Evolutionary conservation across 23 red algal species (phyloP), one percentile per base, ranked within the genome.

Genomic region (Gracilaria vermiculophylla): DNA sequence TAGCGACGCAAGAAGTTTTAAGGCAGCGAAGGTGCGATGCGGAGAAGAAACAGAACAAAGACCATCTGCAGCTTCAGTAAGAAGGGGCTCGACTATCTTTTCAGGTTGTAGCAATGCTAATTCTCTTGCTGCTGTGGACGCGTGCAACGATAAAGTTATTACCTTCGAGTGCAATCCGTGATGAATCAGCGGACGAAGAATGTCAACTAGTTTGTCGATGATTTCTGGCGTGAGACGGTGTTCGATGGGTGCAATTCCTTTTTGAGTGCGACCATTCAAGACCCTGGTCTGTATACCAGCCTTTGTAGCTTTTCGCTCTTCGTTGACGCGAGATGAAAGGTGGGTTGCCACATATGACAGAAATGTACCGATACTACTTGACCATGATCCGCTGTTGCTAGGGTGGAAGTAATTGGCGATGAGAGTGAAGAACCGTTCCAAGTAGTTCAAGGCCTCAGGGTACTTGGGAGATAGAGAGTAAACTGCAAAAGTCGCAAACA

Each of bases 331-430:
- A 19, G 76, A 66, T 43, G 53, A 48, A 49, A 95, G 78, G 39
- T 71, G 41, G 45, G 45, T 21, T 14, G 85, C 64, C 16, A 91
- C 48, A 53, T 91, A 48, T 36, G 64, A 71, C 21, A 95, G 78
- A 53, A 95, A 95, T n/a, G 47, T 65, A n/a, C 84, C 75, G 52
- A 91, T 78, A 44, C 56, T 90, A 20, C n/a, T 27, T 3, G 81
- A 90, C 93, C 93, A 95, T 3, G 60, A 44, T 28, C 93, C 93
- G n/a, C 77, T 81, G 28, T 95, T 95, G 54, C 83, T 89, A 21
- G 93, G 93, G 56, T 95, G 93, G 43, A 91, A 95, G 40, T 82
- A 95, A 32, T 89, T 88, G 3, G 83, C 78, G 27, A 89, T 82
- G 25, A 89, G 70, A 53, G 74, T 78, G 27, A 95, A 60, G 62